phyloP scores from a whole-genome alignment of 2,329 filamentous ascomycete genomes.

The Rhinocladiella similis region DNA sequence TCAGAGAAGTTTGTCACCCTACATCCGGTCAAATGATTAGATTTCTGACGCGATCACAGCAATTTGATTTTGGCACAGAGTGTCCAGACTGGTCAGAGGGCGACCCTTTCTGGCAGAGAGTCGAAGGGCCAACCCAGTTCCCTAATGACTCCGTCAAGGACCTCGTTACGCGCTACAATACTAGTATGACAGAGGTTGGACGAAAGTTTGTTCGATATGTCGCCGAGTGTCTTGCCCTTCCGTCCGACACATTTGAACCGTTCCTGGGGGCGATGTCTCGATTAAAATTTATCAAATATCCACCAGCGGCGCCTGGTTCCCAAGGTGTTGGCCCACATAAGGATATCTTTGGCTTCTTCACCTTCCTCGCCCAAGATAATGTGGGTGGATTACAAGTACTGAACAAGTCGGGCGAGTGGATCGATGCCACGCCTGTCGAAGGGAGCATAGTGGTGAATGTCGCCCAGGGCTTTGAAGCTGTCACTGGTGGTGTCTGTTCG shows the following conservation, averaged over 20 bases:
- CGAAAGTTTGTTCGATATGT: background rate
- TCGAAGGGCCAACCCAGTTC: background rate
- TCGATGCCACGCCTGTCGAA: slow-evolving; percentile 42
- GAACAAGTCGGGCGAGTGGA: slow-evolving; percentile 45
- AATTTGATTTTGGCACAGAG: slow-evolving; percentile 1
- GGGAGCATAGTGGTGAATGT: slow-evolving; percentile 49
- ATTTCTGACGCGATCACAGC: background rate
- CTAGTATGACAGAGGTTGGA: background rate
- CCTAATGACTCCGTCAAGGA: background rate
- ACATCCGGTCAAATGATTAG: background rate
- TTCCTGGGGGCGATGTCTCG: slow-evolving; percentile 52
- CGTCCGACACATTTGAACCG: slow-evolving; percentile 48
- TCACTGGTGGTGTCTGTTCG: slow-evolving; percentile 56
- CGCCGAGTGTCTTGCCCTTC: slow-evolving; percentile 43
- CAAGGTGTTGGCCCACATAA: slow-evolving; percentile 61
- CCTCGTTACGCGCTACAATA: background rate
- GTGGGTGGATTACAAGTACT: slow-evolving; percentile 47
- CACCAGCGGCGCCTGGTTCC: slow-evolving; percentile 38
- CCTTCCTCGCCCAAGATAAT: slow-evolving; percentile 48
- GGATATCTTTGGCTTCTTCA: slow-evolving; percentile 56
- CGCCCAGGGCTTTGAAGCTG: slow-evolving; percentile 56
- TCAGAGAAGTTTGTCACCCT: background rate
- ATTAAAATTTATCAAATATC: slow-evolving; percentile 60
- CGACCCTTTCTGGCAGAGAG: background rate
- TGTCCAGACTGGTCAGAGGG: background rate